Base-by-base conservation (phyloP, 2,329 filamentous ascomycete genomes). In the Penicillium sp. region DNA sequence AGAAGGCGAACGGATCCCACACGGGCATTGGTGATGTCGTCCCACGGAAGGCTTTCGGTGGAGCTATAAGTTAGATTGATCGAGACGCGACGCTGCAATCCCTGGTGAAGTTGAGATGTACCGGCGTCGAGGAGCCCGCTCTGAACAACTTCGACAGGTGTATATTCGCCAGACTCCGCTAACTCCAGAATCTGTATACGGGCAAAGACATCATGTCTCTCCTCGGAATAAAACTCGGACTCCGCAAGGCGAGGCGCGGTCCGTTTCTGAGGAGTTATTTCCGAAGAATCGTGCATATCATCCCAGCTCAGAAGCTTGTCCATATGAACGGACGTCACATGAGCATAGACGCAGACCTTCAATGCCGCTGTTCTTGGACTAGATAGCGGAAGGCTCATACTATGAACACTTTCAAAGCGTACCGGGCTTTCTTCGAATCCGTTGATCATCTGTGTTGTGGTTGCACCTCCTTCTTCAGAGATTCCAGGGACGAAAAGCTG, bases 281-380 rank as follows among this genome's bases (percentile, higher is more conserved):
- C 79, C 2, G 81, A 81, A 21, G 83, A 80, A 72, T 99, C 93
- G 54, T 93, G 87, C 87, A 99, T 97, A 67, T 97, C 94, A 70
- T 99, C 94, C 94, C 94, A 99, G 76, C 94, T 99, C 11, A 97
- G 84, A 47, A 99, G 82, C 77, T 96, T 97, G 73, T 99, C 94
- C 19, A 99, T 83, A 75, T 99, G 94, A 87, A 97, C 97, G 0
- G 87, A 79, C 1, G 91, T 94, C 31, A 96, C 91, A 68, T 89
- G 89, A 16, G 94, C 92, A 71, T 96, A 97, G 56, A 99, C 89
- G 45, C 92, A 91, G 8, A 96, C 89, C 51, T 94, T 86, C 50
- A 99, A 76, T 21, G 86, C 88, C 1, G 91, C 87, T 43, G 88
- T 87, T 19, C 83, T 84, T 1, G 91, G 85, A 43, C 88, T 89